Evolutionary conservation across 257 asterid species (phyloP).

Genomic region (Solanum verrucosum): DNA sequence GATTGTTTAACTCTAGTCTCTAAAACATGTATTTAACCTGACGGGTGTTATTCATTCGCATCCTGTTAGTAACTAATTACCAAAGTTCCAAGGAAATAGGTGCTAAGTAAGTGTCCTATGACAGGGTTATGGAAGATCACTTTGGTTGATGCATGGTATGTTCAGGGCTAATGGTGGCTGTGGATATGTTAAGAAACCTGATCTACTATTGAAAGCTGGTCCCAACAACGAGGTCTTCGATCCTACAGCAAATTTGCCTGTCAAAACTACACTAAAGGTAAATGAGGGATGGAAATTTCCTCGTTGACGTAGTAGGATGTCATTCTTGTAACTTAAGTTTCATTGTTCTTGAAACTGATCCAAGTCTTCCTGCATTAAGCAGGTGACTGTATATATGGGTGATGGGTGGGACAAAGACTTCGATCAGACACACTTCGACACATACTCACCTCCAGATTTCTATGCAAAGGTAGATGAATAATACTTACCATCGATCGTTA

Average conservation of each 20-base stretch:
- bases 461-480: slow-evolving; percentile 58
- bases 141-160: slow-evolving; percentile 97
- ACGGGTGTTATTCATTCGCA: background rate
- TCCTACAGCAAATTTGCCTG: slow-evolving; percentile 40
- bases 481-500: background rate
- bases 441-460: slow-evolving; percentile 89
- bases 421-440: slow-evolving; percentile 61
- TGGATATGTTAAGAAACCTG: slow-evolving; percentile 85
- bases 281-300: background rate
- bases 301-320: background rate
- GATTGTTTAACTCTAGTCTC: background rate
- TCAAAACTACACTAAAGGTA: slow-evolving; percentile 74
- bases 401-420: slow-evolving; percentile 92
- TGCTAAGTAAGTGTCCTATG: background rate
- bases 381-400: slow-evolving; percentile 89
- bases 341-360: background rate
- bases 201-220: slow-evolving; percentile 45
- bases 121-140: slow-evolving; percentile 93
- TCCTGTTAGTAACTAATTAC: background rate
- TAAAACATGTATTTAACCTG: background rate
- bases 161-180: slow-evolving; percentile 85
- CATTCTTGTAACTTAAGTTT: background rate
- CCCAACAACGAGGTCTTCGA: slow-evolving; percentile 46
- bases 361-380: slow-evolving; percentile 7
- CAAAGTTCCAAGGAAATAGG: background rate